Conservation (phyloP, 495 filamentous ascomycete species). For the Neurospora sp. region DNA sequence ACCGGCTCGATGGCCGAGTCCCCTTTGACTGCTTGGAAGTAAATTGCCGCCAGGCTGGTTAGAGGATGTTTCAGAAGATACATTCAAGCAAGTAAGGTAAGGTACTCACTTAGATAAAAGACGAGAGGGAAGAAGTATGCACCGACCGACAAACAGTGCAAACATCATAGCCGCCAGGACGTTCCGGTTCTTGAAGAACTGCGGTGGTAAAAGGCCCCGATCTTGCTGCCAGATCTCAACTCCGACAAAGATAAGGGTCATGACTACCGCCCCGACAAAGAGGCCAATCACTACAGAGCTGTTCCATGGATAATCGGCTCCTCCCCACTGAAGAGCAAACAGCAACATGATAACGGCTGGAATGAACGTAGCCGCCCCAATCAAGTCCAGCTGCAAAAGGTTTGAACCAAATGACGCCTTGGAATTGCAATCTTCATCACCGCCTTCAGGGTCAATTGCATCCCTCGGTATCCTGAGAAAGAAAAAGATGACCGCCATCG, state of each 20-base stretch:
- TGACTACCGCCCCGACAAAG: slow-evolving; percentile 51
- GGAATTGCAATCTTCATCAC: no score
- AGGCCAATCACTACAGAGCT: slow-evolving; percentile 56
- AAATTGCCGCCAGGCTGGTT: slow-evolving; percentile 31
- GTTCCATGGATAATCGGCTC: slow-evolving; percentile 52
- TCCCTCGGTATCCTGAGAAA: slow-evolving; percentile 20
- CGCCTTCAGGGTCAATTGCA: no score
- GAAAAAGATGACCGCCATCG: slow-evolving; percentile 46
- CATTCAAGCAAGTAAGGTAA: no score
- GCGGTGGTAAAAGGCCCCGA: slow-evolving; percentile 22
- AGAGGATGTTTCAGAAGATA: no score
- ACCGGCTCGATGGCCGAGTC: slow-evolving; percentile 35
- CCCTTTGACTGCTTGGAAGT: slow-evolving; percentile 53
- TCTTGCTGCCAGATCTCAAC: slow-evolving; percentile 41
- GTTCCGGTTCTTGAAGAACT: no score
- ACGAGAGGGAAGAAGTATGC: no score
- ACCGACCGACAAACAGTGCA: no score
- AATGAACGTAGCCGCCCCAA: slow-evolving; percentile 56
- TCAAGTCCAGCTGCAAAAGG: slow-evolving; percentile 47
- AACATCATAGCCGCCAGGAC: no score
- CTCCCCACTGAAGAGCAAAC: slow-evolving; percentile 77
- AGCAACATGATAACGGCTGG: slow-evolving; percentile 59
- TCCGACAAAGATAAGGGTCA: slow-evolving; percentile 44
- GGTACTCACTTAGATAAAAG: no score
- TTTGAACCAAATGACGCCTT: no score